Evolutionary conservation across 116 monocot genomes (phyloP).

Genomic region (Iris pallida): DNA sequence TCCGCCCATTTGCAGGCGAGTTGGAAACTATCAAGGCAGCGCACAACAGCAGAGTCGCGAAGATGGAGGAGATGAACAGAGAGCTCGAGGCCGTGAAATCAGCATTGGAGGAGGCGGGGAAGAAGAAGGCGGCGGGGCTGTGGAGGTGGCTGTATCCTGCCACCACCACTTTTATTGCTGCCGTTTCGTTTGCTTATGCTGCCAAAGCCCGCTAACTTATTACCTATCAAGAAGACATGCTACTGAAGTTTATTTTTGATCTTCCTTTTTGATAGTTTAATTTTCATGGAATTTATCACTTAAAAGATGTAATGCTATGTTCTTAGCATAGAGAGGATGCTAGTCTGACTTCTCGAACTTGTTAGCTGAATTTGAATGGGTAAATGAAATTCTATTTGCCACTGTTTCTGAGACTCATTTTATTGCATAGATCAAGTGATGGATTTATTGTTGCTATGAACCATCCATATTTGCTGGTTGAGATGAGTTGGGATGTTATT

Average conservation of each 20-base stretch:
- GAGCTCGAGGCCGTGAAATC: conserved; percentile 21
- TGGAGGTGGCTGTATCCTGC: conserved; percentile 43
- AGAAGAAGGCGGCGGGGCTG: conserved; percentile 20
- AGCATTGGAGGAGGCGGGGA: conserved; percentile 20
- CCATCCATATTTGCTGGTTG: too few relatives aligned
- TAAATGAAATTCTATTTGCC: too few relatives aligned
- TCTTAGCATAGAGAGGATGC: too few relatives aligned
- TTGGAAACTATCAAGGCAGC: conserved; percentile 7
- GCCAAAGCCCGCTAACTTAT: conserved; percentile 13
- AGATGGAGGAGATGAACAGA: conserved; percentile 7
- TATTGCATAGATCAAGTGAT: too few relatives aligned
- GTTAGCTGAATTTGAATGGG: too few relatives aligned
- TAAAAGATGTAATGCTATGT: too few relatives aligned
- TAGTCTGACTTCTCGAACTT: too few relatives aligned
- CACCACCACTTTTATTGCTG: conserved; percentile 21
- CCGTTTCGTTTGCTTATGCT: conserved; percentile 20
- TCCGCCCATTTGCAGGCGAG: conserved; percentile 3
- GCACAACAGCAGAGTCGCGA: not conserved
- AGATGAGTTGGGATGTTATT: too few relatives aligned
- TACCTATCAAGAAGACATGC: not conserved
- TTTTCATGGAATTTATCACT: too few relatives aligned
- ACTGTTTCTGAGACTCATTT: too few relatives aligned
- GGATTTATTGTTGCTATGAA: too few relatives aligned
- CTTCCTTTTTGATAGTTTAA: too few relatives aligned
- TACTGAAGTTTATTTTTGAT: not conserved